Percentiles rank a stretch among this genome's conserved stretches.
Conservation (phyloP, 2,329 filamentous ascomycete genomes). For the Colletotrichum sp. region DNA sequence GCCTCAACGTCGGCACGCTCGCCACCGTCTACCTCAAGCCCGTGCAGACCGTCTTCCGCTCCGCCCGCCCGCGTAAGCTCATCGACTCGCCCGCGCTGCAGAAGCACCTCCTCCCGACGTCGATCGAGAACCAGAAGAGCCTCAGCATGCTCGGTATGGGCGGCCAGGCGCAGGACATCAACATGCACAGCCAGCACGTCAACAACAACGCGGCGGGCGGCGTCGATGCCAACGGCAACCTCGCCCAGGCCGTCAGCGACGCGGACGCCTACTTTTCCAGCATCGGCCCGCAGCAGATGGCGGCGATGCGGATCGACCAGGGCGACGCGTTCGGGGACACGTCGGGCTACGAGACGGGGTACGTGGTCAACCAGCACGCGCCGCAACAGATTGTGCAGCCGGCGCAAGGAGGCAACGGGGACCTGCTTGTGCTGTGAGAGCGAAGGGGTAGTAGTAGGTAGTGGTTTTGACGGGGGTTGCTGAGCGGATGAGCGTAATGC, state of each 20-base stretch:
- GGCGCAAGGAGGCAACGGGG: slow-evolving; percentile 70
- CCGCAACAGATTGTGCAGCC: slow-evolving; percentile 79
- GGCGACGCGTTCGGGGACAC: slow-evolving; percentile 70
- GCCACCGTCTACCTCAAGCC: slow-evolving; percentile 98
- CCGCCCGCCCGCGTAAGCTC: slow-evolving; percentile 79
- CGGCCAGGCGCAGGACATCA: slow-evolving; percentile 55
- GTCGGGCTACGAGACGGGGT: slow-evolving; percentile 57
- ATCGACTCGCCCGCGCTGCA: slow-evolving; percentile 87
- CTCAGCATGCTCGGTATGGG: slow-evolving; percentile 64
- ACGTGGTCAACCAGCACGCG: slow-evolving; percentile 83
- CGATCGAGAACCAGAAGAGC: slow-evolving; percentile 62
- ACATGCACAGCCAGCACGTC: slow-evolving; percentile 42
- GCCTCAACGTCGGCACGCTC: slow-evolving; percentile 91
- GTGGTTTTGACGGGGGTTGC: neutral
- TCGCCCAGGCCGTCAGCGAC: slow-evolving; percentile 77
- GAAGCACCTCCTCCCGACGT: slow-evolving; percentile 67
- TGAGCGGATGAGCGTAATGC: neutral
- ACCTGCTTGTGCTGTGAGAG: slow-evolving; percentile 69
- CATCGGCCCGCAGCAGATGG: slow-evolving; percentile 76
- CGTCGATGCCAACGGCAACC: slow-evolving; percentile 43
- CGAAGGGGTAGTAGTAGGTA: neutral
- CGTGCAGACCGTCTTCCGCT: slow-evolving; percentile 94
- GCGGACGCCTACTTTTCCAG: slow-evolving; percentile 90
- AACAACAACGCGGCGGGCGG: slow-evolving; percentile 2
- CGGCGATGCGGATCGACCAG: slow-evolving; percentile 69